Base-by-base conservation (phyloP, 352 stramenopile species). In the Phytophthora rubi region DNA sequence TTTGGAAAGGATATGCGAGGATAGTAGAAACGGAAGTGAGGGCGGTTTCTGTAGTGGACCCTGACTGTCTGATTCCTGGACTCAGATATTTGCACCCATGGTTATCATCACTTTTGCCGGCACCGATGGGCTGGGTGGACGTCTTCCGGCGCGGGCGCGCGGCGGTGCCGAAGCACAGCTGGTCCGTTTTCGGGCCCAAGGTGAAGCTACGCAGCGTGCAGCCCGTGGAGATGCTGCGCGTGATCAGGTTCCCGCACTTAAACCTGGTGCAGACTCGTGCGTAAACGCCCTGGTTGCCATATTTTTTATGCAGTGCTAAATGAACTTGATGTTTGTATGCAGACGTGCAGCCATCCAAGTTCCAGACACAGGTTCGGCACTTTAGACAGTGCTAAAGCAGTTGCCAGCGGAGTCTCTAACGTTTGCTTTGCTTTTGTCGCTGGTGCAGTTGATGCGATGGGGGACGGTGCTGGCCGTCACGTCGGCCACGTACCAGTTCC, bases 401-500 rank as follows among this genome's bases (percentile, higher is more conserved):
- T 9, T 1, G 45, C 9, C 51, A 33, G 9, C 35, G 28, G 49
- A 54, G 26, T 45, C 2, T 52, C 44, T 45, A 59, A 59, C 44
- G 33, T 39, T 39, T 26, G 23, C 23, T 26, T 26, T 26, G 23
- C 23, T 1, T 1, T 26, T 51, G 1, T 59, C 2, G 15, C 33
- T 45, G 13, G 56, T 58, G 15, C 62, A 85, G 78, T 48, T 89
- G 21, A 71, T 84, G 66, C 65, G 79, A 13, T 86, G 72, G 77
- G 75, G 79, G 4, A 51, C 70, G 4, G 68, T 70, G 53, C 64
- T 89, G 33, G 79, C 65, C 5, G 74, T 88, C 33, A 67, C 70
- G 0, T 76, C 84, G 42, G 84, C 84, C 21, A 63, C 76, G 44
- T 90, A 90, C 53, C 84, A 92, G 68, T 92, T 92, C 59, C 51